A percentile compares a stretch with the other conserved stretches of the same genome.
phyloP scores from a whole-genome alignment of 805 yeast genomes.

The Wickerhamomyces xylosicus region DNA sequence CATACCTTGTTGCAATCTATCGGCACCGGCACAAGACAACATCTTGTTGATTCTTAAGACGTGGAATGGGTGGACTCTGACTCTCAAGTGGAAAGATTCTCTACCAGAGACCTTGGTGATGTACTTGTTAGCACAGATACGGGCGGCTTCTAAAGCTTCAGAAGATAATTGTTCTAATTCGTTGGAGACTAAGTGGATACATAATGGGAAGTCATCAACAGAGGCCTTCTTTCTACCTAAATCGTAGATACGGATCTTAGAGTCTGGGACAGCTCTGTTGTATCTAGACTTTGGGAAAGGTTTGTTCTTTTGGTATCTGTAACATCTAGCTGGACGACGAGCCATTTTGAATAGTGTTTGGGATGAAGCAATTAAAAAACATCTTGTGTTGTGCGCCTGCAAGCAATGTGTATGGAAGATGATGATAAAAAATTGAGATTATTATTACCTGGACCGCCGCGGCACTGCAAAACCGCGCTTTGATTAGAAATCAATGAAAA shows the following conservation, averaged over 20 bases:
- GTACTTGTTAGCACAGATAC: constrained; percentile 99
- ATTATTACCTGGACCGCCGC: background rate
- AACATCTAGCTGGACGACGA: constrained; percentile 99
- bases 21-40: constrained; percentile 99
- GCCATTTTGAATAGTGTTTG: constrained; percentile 67
- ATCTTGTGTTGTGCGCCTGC: background rate
- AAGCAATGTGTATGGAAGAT: too few species aligned
- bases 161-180: constrained; percentile 98
- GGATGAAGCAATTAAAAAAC: background rate
- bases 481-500: constrained; percentile 3
- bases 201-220: constrained; percentile 96
- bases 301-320: constrained; percentile 99
- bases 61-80: constrained; percentile 99
- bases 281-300: constrained; percentile 99
- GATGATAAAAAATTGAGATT: background rate
- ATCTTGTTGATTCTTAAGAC: constrained; percentile 99
- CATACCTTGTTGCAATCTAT: constrained; percentile 99
- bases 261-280: constrained; percentile 99
- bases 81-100: constrained; percentile 99
- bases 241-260: constrained; percentile 98
- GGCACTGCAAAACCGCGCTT: background rate
- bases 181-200: constrained; percentile 98
- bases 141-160: constrained; percentile 99
- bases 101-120: constrained; percentile 96
- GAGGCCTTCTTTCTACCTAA: constrained; percentile 99